Evolutionary conservation across 2,329 filamentous ascomycete genomes (phyloP).

Genomic region (Aspergillus sp.): DNA sequence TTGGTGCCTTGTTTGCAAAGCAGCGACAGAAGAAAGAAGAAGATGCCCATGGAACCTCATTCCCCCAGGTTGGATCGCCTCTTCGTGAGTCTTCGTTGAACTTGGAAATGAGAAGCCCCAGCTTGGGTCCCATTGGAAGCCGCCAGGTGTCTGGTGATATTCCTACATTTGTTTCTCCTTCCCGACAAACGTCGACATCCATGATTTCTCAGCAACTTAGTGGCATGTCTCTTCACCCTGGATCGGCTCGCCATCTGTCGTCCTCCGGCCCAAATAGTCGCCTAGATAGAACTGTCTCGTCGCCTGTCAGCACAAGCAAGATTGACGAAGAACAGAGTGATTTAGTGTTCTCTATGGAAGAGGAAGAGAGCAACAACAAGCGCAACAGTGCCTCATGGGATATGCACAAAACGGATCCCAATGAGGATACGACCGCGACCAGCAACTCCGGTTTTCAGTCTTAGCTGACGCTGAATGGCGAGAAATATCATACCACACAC

Average conservation of each 20-base stretch:
- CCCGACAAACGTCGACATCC: conserved; percentile 59
- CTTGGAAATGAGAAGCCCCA: conserved; percentile 48
- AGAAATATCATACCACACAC: background rate
- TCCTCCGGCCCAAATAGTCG: conserved; percentile 33
- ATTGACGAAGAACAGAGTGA: conserved; percentile 51
- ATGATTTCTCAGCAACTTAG: conserved; percentile 61
- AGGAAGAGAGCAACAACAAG: conserved; percentile 49
- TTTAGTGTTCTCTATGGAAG: conserved; percentile 52
- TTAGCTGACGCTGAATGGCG: conserved; percentile 6
- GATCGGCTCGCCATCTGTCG: conserved; percentile 37
- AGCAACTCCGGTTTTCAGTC: conserved; percentile 20
- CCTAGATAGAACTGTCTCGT: conserved; percentile 47
- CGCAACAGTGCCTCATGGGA: conserved; percentile 38
- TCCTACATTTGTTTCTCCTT: conserved; percentile 54
- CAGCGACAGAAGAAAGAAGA: conserved; percentile 53
- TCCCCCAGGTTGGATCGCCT: conserved; percentile 65
- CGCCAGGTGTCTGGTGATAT: conserved; percentile 49
- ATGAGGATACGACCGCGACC: conserved; percentile 23
- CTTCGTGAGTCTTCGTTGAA: conserved; percentile 61
- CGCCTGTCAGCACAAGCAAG: conserved; percentile 44
- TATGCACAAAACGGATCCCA: conserved; percentile 31
- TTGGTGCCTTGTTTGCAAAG: conserved; percentile 58
- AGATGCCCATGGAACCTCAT: conserved; percentile 48
- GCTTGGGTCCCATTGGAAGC: conserved; percentile 50
- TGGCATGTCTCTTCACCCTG: conserved; percentile 45